phyloP scores from a whole-genome alignment of 805 yeast genomes.

The Schwanniomyces polymorphus region DNA sequence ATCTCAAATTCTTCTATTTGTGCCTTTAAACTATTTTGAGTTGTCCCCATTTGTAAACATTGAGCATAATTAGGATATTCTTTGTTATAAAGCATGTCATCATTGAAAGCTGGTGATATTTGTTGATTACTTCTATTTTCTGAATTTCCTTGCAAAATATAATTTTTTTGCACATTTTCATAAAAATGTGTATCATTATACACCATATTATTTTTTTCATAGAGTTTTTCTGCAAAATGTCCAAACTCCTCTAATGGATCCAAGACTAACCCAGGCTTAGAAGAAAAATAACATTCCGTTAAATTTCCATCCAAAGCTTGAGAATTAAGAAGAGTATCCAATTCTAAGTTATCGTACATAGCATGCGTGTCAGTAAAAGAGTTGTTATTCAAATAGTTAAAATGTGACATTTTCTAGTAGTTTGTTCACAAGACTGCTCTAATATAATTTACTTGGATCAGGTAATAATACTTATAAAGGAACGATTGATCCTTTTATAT shows the following conservation, averaged over 20 bases:
- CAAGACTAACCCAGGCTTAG: not conserved
- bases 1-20: not conserved
- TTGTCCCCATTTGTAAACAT: not conserved
- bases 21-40: not conserved
- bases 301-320: not conserved
- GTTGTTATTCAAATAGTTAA: not conserved
- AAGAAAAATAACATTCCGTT: not conserved
- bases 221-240: not conserved
- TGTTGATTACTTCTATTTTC: not conserved
- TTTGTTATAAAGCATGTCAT: not conserved
- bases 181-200: not conserved
- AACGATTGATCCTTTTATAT: not conserved
- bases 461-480: not conserved
- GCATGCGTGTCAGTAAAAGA: not conserved
- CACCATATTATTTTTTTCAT: not conserved
- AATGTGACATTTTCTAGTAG: not conserved
- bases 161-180: not conserved
- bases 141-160: not conserved
- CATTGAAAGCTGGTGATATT: not conserved
- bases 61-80: not conserved
- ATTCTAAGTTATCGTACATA: not conserved
- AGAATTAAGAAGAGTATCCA: not conserved
- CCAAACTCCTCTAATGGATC: not conserved
- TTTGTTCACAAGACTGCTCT: not conserved
- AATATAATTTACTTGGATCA: too few species aligned